Conservation (phyloP, 306 rosid species). For the Dalbergia cochinchinensis region DNA sequence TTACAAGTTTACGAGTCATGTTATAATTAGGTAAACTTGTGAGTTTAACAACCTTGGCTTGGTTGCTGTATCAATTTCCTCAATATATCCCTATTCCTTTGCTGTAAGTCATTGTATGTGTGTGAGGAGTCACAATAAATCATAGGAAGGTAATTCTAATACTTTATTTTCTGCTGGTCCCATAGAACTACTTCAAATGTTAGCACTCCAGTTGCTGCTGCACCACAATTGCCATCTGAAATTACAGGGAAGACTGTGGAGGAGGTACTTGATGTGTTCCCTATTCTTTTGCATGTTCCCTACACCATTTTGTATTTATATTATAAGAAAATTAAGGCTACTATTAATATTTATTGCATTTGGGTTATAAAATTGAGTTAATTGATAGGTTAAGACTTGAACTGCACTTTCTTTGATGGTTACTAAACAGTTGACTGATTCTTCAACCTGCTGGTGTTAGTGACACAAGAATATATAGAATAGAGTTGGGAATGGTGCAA, state of each 20-base stretch:
- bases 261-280: conserved; percentile 68
- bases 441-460: not conserved
- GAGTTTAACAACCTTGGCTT: not conserved
- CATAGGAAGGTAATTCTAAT: conserved; percentile 37
- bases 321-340: not conserved
- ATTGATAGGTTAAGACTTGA: conserved; percentile 11
- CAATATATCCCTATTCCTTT: conserved; percentile 3
- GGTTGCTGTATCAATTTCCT: not conserved
- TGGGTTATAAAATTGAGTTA: conserved; percentile 21
- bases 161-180: conserved; percentile 45
- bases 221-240: conserved; percentile 91
- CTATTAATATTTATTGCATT: conserved; percentile 5
- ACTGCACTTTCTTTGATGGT: conserved; percentile 12
- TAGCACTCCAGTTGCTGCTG: conserved; percentile 58
- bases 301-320: conserved; percentile 26
- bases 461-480: not conserved
- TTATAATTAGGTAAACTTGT: too few relatives aligned
- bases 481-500: not conserved
- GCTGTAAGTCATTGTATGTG: conserved; percentile 37
- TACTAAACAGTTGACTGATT: conserved; percentile 3
- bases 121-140: conserved; percentile 26
- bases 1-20: too few relatives aligned
- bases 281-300: conserved; percentile 7
- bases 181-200: conserved; percentile 74
- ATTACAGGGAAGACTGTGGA: conserved; percentile 95